Conservation (phyloP, 2,329 filamentous ascomycete species). For the Colletotrichum tabaci region DNA sequence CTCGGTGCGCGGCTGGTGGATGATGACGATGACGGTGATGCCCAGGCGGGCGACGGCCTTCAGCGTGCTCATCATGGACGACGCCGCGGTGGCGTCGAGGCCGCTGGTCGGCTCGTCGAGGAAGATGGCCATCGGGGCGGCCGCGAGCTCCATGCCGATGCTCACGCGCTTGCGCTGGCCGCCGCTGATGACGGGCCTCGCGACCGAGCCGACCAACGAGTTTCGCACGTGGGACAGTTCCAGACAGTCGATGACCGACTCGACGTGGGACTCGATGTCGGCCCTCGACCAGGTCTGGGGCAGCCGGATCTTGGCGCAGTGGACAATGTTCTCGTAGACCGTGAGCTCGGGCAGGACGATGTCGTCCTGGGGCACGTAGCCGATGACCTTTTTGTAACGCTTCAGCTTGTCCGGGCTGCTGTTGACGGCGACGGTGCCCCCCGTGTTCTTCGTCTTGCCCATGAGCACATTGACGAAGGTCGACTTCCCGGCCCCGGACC, state of each 20-base stretch:
- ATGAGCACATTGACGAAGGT: conserved; percentile 74
- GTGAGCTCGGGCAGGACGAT: conserved; percentile 72
- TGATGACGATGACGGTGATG: conserved; percentile 71
- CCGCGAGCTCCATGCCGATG: conserved; percentile 72
- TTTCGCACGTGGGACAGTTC: conserved; percentile 67
- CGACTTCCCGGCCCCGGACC: conserved; percentile 72
- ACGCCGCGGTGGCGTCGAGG: conserved; percentile 69
- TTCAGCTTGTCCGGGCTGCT: conserved; percentile 63
- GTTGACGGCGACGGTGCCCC: conserved; percentile 67
- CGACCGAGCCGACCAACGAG: conserved; percentile 66
- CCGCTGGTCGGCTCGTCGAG: conserved; percentile 69
- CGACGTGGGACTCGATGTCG: conserved; percentile 68
- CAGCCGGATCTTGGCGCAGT: conserved; percentile 69
- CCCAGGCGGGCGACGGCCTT: conserved; percentile 68
- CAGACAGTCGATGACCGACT: conserved; percentile 69
- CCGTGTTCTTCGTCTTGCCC: conserved; percentile 68
- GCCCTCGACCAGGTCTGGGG: conserved; percentile 65
- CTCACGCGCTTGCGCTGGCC: conserved; percentile 72
- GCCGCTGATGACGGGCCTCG: conserved; percentile 67
- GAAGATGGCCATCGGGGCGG: conserved; percentile 69
- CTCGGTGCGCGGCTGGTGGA: conserved; percentile 72
- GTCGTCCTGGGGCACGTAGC: conserved; percentile 75
- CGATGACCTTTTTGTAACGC: conserved; percentile 72
- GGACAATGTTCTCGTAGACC: conserved; percentile 73
- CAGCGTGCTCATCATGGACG: conserved; percentile 69